Percentiles rank a stretch among this genome's conserved stretches.
These are phyloP conservation scores for Rhodotorula paludigena DNA, from an alignment of 768 basidiomycete genomes.

Conservation along the genomic window DNA sequence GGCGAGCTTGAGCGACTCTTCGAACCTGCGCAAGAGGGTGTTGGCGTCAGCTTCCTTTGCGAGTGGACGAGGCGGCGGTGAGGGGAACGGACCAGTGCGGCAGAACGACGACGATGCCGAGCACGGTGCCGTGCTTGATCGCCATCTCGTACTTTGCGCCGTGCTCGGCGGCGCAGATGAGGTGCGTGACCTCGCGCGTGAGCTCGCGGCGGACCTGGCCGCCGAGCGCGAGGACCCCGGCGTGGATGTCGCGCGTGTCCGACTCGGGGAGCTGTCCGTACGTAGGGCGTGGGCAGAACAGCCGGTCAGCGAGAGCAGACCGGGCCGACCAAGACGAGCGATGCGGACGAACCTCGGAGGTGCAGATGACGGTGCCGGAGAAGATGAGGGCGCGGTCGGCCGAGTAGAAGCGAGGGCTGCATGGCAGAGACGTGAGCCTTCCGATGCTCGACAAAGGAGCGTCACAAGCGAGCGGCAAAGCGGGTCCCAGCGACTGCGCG, in stretches of 20 bases:
- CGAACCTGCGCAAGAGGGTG: constrained; percentile 52
- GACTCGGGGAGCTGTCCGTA: constrained; percentile 58
- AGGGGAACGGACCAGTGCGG: constrained; percentile 67
- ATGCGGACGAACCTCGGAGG: constrained; percentile 57
- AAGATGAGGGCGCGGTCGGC: constrained; percentile 72
- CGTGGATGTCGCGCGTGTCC: constrained; percentile 68
- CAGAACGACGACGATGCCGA: constrained; percentile 61
- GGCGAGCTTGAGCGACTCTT: constrained; percentile 54
- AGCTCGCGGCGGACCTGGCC: constrained; percentile 74
- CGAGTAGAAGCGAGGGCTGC: constrained; percentile 56
- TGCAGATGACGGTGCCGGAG: constrained; percentile 72
- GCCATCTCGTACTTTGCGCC: constrained; percentile 57
- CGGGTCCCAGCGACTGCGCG: too few species aligned
- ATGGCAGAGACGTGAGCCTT: neutral
- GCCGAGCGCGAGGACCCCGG: constrained; percentile 68
- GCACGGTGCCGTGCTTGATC: constrained; percentile 48
- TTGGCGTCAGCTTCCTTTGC: too few species aligned
- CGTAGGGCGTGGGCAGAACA: constrained; percentile 2
- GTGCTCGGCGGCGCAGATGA: constrained; percentile 58
- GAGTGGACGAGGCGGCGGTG: neutral
- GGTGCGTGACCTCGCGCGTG: constrained; percentile 80
- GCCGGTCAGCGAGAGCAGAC: neutral
- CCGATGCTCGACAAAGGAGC: neutral
- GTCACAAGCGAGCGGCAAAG: neutral
- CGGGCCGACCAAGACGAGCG: neutral